Evolutionary conservation across 371 early-diverging fungal genomes (phyloP).

Genomic region (Choanephora cucurbitarum): DNA sequence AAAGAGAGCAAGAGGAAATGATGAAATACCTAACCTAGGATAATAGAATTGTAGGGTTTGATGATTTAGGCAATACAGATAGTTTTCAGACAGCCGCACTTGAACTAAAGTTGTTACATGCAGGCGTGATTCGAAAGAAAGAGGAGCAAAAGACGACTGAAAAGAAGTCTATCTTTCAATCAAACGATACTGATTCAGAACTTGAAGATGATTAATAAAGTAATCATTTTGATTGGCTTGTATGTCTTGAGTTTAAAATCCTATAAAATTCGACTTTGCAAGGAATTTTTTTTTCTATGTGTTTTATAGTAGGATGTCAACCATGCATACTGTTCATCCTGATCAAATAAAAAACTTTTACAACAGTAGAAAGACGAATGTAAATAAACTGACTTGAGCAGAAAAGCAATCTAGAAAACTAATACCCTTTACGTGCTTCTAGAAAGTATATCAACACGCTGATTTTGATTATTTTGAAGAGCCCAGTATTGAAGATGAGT

Average conservation of each 20-base stretch:
- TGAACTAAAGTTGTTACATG: constrained; percentile 72
- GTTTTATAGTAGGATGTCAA: too few species aligned
- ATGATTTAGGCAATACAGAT: constrained; percentile 90
- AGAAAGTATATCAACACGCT: constrained; percentile 20
- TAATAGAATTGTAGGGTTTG: constrained; percentile 95
- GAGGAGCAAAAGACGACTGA: constrained; percentile 11
- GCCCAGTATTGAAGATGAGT: constrained; percentile 55
- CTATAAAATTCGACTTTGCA: too few species aligned
- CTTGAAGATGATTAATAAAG: constrained; percentile 19
- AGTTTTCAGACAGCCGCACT: constrained; percentile 78
- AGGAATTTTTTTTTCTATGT: too few species aligned
- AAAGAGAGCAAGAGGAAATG: neutral
- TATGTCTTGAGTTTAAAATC: too few species aligned
- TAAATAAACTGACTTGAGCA: neutral
- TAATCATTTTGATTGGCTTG: neutral
- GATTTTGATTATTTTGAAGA: constrained; percentile 60
- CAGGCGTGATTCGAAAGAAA: constrained; percentile 48
- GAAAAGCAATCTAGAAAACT: too few species aligned
- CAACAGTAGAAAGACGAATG: neutral
- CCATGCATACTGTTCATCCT: neutral
- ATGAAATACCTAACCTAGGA: too few species aligned
- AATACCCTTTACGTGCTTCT: neutral
- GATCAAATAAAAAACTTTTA: neutral
- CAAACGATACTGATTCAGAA: constrained; percentile 38
- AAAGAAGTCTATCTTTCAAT: constrained; percentile 45